These are phyloP conservation scores for Eremochloa ophiuroides DNA, from an alignment of 176 grass and related monocot genomes.

Conservation along the genomic window DNA sequence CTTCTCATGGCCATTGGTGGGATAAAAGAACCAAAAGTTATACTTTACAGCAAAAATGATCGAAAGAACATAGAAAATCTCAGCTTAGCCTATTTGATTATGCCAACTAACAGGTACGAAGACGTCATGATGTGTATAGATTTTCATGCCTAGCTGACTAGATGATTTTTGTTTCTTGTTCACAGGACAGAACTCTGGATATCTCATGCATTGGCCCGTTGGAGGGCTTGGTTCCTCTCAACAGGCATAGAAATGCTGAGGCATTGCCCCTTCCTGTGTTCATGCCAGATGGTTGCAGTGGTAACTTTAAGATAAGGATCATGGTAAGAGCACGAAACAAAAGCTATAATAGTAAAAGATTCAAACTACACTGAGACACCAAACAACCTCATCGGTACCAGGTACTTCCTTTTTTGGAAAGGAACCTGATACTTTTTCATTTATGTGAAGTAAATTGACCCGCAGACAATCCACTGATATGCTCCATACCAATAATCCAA, in stretches of 20 bases:
- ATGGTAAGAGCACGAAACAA: background rate
- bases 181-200: background rate
- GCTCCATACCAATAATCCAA: background rate
- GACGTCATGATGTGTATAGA: background rate
- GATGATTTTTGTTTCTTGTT: background rate
- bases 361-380: background rate
- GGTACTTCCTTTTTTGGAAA: background rate
- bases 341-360: background rate
- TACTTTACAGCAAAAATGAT: background rate
- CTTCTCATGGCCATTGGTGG: background rate
- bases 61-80: background rate
- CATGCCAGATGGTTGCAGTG: background rate
- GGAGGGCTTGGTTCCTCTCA: background rate
- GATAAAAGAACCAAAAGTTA: background rate
- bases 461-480: background rate
- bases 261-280: too few relatives aligned
- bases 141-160: constrained; percentile 7
- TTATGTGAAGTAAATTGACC: background rate
- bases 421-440: background rate
- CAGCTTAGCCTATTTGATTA: constrained; percentile 13
- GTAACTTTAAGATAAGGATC: background rate
- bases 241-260: background rate
- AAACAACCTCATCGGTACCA: background rate
- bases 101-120: background rate
- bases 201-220: background rate